Conservation (phyloP, 208 protist genomes). For the Trypanosoma avium region DNA sequence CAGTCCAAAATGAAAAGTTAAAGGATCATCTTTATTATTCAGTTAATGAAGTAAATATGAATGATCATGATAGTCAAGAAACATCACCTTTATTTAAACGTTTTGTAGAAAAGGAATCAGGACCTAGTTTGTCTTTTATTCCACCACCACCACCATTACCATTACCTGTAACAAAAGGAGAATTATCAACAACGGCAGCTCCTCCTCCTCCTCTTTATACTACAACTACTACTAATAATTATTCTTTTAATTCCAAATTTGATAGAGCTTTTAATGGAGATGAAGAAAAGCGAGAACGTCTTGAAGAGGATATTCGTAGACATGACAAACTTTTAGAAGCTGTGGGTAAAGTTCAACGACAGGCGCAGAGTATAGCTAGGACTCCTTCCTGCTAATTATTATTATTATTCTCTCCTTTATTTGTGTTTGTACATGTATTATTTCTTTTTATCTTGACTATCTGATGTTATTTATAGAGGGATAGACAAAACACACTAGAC, state of each 20-base stretch:
- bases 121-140: not conserved
- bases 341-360: constrained; percentile 63
- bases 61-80: too few relatives aligned
- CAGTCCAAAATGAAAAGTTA: not conserved
- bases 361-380: constrained; percentile 37
- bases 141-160: not conserved
- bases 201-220: too few relatives aligned
- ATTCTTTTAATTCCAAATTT: too few relatives aligned
- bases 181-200: not conserved
- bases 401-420: too few relatives aligned
- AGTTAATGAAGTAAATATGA: not conserved
- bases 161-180: not conserved
- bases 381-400: constrained; percentile 28
- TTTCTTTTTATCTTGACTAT: not conserved
- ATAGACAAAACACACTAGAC: too few relatives aligned
- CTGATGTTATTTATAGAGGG: too few relatives aligned
- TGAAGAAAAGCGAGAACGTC: constrained; percentile 31
- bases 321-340: constrained; percentile 72
- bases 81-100: constrained; percentile 10
- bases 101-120: not conserved
- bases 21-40: constrained; percentile 3
- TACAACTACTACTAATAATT: too few relatives aligned
- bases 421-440: constrained; percentile 1
- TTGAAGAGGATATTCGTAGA: constrained; percentile 61
- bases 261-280: not conserved